Conservation (phyloP, 2,329 filamentous ascomycete species). For the Arthrobotrys sphaeroides region DNA sequence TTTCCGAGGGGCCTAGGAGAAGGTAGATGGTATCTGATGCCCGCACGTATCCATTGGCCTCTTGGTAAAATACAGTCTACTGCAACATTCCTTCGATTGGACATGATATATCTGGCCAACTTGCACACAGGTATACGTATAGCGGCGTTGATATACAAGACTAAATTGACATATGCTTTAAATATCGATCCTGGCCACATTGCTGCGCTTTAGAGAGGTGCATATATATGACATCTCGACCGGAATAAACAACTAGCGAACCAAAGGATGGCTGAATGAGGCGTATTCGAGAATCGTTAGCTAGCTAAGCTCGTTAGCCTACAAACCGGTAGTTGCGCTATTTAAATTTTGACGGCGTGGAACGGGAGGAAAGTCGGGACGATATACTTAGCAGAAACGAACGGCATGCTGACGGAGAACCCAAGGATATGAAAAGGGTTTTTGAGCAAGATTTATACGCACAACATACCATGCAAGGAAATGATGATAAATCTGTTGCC, state of each 20-base stretch:
- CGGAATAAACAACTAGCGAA: conserved; percentile 63
- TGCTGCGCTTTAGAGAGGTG: conserved; percentile 68
- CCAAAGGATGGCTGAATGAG: conserved; percentile 65
- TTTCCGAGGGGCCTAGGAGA: not conserved
- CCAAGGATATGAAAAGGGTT: conserved; percentile 67
- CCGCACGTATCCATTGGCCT: not conserved
- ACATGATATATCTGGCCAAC: too few species aligned
- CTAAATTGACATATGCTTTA: conserved; percentile 63
- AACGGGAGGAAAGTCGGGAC: conserved; percentile 69
- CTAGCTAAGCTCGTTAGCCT: conserved; percentile 70
- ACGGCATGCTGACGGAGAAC: conserved; percentile 70
- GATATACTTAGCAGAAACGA: conserved; percentile 67
- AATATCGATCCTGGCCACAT: conserved; percentile 67
- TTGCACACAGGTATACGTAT: conserved; percentile 6
- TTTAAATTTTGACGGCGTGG: conserved; percentile 66
- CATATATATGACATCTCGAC: conserved; percentile 66
- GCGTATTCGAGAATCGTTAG: conserved; percentile 67
- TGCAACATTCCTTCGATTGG: too few species aligned
- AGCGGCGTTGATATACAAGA: conserved; percentile 63
- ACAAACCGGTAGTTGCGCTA: conserved; percentile 71
- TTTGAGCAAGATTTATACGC: conserved; percentile 65
- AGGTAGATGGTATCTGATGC: not conserved
- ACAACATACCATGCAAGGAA: conserved; percentile 59
- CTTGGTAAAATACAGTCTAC: too few species aligned
- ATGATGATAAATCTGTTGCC: conserved; percentile 62